Conservation (phyloP, 768 basidiomycete species). For the Thelephora ganbajun region DNA sequence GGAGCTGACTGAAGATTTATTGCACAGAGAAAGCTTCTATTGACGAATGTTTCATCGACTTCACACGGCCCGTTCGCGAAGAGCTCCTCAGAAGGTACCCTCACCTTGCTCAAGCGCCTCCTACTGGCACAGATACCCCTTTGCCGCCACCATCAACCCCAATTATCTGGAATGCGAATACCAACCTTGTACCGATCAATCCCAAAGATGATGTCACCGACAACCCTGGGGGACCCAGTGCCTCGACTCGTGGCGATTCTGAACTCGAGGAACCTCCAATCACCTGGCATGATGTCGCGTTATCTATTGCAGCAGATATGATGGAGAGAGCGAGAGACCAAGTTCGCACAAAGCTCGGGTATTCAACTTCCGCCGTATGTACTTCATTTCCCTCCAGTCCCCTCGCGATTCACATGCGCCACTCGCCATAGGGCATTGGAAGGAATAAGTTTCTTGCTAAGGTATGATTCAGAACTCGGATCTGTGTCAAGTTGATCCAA, state of each 20-base stretch:
- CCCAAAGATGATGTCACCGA: slow-evolving; percentile 10
- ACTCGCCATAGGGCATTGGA: slow-evolving; percentile 54
- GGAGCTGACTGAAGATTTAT: background rate
- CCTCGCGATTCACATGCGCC: background rate
- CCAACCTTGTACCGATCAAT: slow-evolving; percentile 48
- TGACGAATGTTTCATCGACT: slow-evolving; percentile 93
- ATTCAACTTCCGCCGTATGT: slow-evolving; percentile 86
- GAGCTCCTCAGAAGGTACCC: slow-evolving; percentile 64
- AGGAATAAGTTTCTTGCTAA: slow-evolving; percentile 94
- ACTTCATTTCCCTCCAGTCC: no score
- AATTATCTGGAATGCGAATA: slow-evolving; percentile 43
- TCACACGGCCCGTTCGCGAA: slow-evolving; percentile 70
- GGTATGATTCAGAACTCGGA: slow-evolving; percentile 24
- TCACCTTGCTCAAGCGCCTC: slow-evolving; percentile 56
- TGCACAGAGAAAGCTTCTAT: slow-evolving; percentile 87
- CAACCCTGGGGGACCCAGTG: no score
- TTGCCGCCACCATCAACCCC: slow-evolving; percentile 54
- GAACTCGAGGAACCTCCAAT: slow-evolving; percentile 18
- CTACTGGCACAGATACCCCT: slow-evolving; percentile 59
- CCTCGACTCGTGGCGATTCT: no score
- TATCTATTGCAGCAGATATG: slow-evolving; percentile 78
- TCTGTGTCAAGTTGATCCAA: background rate
- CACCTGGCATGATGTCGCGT: slow-evolving; percentile 88
- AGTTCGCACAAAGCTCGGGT: slow-evolving; percentile 61
- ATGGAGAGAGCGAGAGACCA: slow-evolving; percentile 64